Evolutionary conservation across 2,329 filamentous ascomycete species (phyloP), one percentile per base, ranked within the genome.

Genomic region (Diaporthe sp.): DNA sequence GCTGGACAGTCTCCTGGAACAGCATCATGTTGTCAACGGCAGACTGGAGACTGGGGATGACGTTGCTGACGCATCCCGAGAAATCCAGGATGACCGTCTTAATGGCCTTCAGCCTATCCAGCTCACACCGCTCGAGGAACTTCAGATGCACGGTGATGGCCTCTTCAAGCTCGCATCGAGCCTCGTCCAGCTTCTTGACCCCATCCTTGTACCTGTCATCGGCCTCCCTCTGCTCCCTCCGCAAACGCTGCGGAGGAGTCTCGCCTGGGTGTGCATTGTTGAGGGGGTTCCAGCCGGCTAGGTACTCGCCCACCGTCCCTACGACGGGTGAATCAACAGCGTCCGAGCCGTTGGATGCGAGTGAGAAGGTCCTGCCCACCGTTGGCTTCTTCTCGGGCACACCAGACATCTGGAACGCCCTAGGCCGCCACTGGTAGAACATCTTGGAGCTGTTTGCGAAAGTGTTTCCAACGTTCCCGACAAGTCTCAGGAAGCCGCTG

Each of bases 1-100:
- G 97, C 84, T 98, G 97, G n/a, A 99, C 94, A 0, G 97, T 98
- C 87, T 99, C 97, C 84, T 99, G 97, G 86, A 97, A 99, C 62
- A 99, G 90, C 92, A 99, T 95, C 96, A 99, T 98, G 83, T 97
- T 95, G 86, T 99, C 97, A 34, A 99, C 95, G 0, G 96, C 95
- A 76, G 96, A 96, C 85, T 98, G 97, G 77, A 99, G 87, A 81
- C 94, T 97, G 25, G 97, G 97, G 78, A 99, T 98, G 80, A 98
- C 96, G 81, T 99, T 99, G 88, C 96, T 96, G 84, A 99, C 94
- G 51, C 96, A 95, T 61, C 97, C 97, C 6, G 96, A 98, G 84
- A 99, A 98, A 85, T 99, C 97, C 58, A 99, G 90, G 77, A 99
- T 93, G 71, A 99, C 97, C 34, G 96, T 96, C 89, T 99, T 98